Evolutionary conservation across 192 early-diverging fungal genomes (phyloP).

Genomic region (Backusella sp.): DNA sequence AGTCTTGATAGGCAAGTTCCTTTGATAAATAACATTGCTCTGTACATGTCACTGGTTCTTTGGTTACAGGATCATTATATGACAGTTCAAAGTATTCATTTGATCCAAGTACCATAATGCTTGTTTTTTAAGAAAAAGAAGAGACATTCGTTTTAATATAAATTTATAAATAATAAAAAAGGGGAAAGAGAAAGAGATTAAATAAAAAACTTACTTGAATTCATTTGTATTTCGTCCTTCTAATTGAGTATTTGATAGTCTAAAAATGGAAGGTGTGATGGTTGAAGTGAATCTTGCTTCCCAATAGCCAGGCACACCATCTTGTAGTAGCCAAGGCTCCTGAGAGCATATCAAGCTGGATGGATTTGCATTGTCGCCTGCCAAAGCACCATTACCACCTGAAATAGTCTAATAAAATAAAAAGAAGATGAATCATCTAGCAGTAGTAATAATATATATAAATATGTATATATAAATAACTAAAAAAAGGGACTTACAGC

Average conservation of each 20-base stretch:
- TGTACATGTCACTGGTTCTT: conserved; percentile 38
- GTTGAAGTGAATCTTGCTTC: conserved; percentile 54
- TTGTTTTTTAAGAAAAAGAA: conserved; percentile 6
- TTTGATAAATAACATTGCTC: conserved; percentile 35
- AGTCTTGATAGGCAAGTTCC: conserved; percentile 46
- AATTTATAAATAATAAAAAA: not conserved
- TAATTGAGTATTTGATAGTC: conserved; percentile 62
- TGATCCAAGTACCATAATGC: conserved; percentile 54
- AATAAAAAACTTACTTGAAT: conserved; percentile 41
- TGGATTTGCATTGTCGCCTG: conserved; percentile 40
- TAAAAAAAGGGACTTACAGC: conserved; percentile 19
- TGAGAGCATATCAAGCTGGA: conserved; percentile 30
- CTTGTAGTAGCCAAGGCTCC: conserved; percentile 66
- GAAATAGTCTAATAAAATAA: conserved; percentile 26
- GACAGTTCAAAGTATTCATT: conserved; percentile 59
- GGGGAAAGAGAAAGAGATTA: not conserved
- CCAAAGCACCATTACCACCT: conserved; percentile 51
- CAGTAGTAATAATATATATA: not conserved
- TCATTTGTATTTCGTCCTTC: conserved; percentile 63
- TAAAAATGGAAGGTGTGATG: conserved; percentile 61
- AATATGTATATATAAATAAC: not conserved
- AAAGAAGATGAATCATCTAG: not conserved
- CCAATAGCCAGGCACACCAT: conserved; percentile 69
- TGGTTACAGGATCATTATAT: conserved; percentile 59
- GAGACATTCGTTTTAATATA: not conserved